Evolutionary conservation across 306 rosid genomes (phyloP).

Genomic region (Cucurbita moschata): DNA sequence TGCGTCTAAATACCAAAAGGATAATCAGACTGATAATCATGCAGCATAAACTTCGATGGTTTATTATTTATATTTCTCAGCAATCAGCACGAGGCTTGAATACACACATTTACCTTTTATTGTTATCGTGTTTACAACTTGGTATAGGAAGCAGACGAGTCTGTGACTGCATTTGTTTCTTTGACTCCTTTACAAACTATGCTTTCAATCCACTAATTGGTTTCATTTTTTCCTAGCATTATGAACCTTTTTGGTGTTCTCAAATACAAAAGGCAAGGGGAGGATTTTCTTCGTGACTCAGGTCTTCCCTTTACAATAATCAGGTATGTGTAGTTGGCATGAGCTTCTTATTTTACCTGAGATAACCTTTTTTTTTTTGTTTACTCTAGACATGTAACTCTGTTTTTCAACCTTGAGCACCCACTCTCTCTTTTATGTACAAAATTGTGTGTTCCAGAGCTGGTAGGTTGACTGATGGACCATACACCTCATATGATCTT

Average conservation of each 20-base stretch:
- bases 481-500: conserved; percentile 93
- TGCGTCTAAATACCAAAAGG: no score
- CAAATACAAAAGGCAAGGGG: conserved; percentile 87
- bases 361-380: neutral
- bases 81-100: neutral
- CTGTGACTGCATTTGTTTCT: neutral
- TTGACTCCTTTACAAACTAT: neutral
- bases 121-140: neutral
- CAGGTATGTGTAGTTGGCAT: conserved; percentile 34
- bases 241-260: conserved; percentile 96
- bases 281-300: conserved; percentile 65
- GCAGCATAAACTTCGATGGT: neutral
- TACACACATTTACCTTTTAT: neutral
- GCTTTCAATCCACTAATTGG: neutral
- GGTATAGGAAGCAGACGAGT: neutral
- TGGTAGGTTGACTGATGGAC: conserved; percentile 96
- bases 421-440: neutral
- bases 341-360: neutral
- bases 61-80: neutral
- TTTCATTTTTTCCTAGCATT: conserved; percentile 25
- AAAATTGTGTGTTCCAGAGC: conserved; percentile 33
- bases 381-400: neutral
- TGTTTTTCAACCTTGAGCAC: neutral
- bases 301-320: conserved; percentile 86
- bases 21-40: neutral